phyloP scores from a whole-genome alignment of 345 rosid genomes.

The Mercurialis annua region DNA sequence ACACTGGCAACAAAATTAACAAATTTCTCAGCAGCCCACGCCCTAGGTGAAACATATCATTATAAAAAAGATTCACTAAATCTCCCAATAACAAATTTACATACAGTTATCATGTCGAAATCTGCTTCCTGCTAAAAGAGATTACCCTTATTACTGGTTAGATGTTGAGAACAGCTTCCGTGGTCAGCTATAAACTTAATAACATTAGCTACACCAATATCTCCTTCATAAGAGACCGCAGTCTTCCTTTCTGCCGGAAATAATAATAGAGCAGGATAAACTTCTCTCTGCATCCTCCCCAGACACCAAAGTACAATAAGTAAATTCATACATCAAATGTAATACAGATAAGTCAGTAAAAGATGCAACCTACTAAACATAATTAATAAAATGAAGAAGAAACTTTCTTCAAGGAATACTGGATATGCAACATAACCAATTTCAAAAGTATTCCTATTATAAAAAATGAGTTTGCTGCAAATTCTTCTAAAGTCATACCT shows the following conservation, averaged over 20 bases:
- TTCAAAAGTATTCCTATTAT: background rate
- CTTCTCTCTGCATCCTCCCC: slow-evolving; percentile 62
- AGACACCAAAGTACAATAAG: slow-evolving; percentile 2
- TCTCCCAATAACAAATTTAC: background rate
- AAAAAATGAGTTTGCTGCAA: slow-evolving; percentile 5
- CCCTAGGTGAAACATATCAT: background rate
- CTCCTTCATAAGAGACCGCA: slow-evolving; percentile 60
- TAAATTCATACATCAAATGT: background rate
- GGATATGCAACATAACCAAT: background rate
- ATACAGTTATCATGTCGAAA: background rate
- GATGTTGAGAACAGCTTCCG: slow-evolving; percentile 57
- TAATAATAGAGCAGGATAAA: slow-evolving; percentile 71
- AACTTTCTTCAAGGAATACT: background rate
- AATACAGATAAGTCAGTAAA: too few relatives aligned
- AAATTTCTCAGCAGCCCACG: background rate
- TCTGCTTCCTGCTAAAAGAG: slow-evolving; percentile 8
- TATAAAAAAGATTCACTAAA: slow-evolving; percentile 5
- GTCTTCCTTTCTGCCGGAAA: slow-evolving; percentile 73
- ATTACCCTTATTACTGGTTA: slow-evolving; percentile 50
- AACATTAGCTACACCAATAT: slow-evolving; percentile 59
- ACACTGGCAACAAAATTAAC: background rate
- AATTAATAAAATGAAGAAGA: background rate
- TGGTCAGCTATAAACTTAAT: slow-evolving; percentile 59
- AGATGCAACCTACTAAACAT: too few relatives aligned
- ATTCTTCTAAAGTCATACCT: slow-evolving; percentile 43